phyloP scores from a whole-genome alignment of 2,329 filamentous ascomycete species.

The Monosporascus sp. region DNA sequence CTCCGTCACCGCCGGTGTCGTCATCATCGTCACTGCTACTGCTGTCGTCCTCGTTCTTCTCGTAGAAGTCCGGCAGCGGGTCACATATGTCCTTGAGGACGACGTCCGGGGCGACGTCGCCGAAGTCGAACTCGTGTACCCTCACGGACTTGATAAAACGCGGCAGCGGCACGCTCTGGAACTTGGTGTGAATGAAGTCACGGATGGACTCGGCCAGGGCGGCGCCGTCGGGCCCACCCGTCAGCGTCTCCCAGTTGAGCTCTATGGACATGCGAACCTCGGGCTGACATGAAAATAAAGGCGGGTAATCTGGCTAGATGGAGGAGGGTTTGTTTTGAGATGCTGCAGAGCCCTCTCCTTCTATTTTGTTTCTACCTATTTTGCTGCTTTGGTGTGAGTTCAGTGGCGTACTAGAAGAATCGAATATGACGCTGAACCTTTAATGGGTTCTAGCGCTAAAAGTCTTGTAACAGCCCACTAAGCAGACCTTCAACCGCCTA shows the following conservation, averaged over 20 bases:
- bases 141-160: slow-evolving; percentile 96
- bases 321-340: background rate
- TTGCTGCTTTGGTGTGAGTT: no score
- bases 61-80: slow-evolving; percentile 93
- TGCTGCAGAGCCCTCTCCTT: no score
- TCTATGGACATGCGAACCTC: slow-evolving; percentile 78
- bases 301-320: no score
- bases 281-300: no score
- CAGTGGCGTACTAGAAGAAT: no score
- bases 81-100: slow-evolving; percentile 97
- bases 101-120: slow-evolving; percentile 72
- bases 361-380: no score
- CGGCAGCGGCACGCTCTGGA: slow-evolving; percentile 85
- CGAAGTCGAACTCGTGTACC: slow-evolving; percentile 92
- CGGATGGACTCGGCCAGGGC: slow-evolving; percentile 82
- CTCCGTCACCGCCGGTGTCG: slow-evolving; percentile 23
- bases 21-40: slow-evolving; percentile 43
- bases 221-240: slow-evolving; percentile 79
- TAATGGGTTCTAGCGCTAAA: no score
- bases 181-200: slow-evolving; percentile 90
- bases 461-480: no score
- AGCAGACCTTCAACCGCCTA: no score
- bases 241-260: slow-evolving; percentile 92
- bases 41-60: slow-evolving; percentile 64
- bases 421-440: no score